Conservation (phyloP, 495 filamentous ascomycete genomes). For the Hyaloscypha hepaticicola region DNA sequence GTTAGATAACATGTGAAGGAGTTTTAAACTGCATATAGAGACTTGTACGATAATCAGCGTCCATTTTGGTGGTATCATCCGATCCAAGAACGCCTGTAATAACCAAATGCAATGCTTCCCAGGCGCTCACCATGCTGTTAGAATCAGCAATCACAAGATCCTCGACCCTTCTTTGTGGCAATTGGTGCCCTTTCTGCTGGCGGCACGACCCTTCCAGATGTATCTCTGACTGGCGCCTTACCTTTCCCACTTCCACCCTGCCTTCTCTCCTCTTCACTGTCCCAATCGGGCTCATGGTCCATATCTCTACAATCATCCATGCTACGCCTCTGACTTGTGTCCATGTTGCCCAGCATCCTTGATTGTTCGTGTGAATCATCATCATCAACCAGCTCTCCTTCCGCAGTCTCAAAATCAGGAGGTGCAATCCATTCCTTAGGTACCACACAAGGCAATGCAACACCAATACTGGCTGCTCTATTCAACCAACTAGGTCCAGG, state of each 20-base stretch:
- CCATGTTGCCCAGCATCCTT: slow-evolving; percentile 49
- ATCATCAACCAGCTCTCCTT: slow-evolving; percentile 64
- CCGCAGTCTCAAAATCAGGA: slow-evolving; percentile 69
- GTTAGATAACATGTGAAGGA: slow-evolving; percentile 43
- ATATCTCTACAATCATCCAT: slow-evolving; percentile 18
- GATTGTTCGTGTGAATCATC: slow-evolving; percentile 50
- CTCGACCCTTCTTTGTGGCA: slow-evolving; percentile 10
- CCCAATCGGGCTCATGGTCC: slow-evolving; percentile 26
- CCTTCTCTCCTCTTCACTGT: slow-evolving; percentile 33
- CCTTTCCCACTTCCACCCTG: slow-evolving; percentile 43
- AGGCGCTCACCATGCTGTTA: slow-evolving; percentile 12
- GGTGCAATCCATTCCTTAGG: slow-evolving; percentile 75
- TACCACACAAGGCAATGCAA: slow-evolving; percentile 75
- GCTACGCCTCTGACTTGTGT: slow-evolving; percentile 29
- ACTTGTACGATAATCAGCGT: slow-evolving; percentile 27
- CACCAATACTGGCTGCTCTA: slow-evolving; percentile 73
- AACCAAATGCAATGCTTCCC: slow-evolving; percentile 3
- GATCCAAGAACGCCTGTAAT: slow-evolving; percentile 23
- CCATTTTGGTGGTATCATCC: slow-evolving; percentile 25
- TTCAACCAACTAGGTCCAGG: slow-evolving; percentile 71
- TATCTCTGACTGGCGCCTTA: slow-evolving; percentile 40
- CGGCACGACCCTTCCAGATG: slow-evolving; percentile 40
- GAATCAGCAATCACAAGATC: slow-evolving; percentile 12
- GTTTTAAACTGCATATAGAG: slow-evolving; percentile 13
- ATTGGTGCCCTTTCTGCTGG: slow-evolving; percentile 41